Evolutionary conservation across 176 grass and related monocot genomes (phyloP).

Genomic region (Zea mays): Zm-B73-REFERENCE-NAM-5.0 NC_050096.1:68891501-68892000

Average conservation of each 20-base stretch:
- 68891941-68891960: conserved; percentile 12
- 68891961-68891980: not conserved
- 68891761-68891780: conserved; percentile 58
- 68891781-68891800: conserved; percentile 31
- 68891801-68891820: conserved; percentile 44
- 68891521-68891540: not conserved
- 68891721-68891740: not conserved
- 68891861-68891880: not conserved
- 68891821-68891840: conserved; percentile 19
- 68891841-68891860: not conserved
- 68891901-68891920: not conserved
- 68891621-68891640: not conserved
- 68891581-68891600: not conserved
- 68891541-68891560: not conserved
- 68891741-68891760: conserved; percentile 39
- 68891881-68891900: conserved; percentile 2
- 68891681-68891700: not conserved
- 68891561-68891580: not conserved
- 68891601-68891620: not conserved
- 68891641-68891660: not conserved
- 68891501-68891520: not conserved
- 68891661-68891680: not conserved
- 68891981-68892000: not conserved
- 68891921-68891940: conserved; percentile 45
- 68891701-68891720: not conserved